phyloP scores from a whole-genome alignment of 805 yeast genomes.

The Lipomyces yamadae region DNA sequence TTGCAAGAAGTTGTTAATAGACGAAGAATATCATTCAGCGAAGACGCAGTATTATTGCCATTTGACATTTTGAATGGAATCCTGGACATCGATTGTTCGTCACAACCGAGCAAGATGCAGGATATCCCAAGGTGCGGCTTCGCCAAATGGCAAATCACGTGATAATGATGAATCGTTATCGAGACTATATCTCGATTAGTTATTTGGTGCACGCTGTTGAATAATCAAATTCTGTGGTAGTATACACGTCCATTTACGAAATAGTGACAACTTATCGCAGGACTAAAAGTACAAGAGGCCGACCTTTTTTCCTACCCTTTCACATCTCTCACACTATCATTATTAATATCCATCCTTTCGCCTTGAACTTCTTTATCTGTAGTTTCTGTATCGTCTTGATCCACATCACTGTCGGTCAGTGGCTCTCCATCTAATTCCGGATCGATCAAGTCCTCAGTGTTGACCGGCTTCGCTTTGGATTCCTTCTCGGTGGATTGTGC shows the following conservation, averaged over 20 bases:
- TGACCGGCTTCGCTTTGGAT: neutral
- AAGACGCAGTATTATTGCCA: neutral
- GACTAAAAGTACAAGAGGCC: neutral
- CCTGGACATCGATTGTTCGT: neutral
- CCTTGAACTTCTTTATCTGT: slow-evolving; percentile 1
- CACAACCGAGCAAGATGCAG: too few relatives aligned
- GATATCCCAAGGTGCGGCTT: too few relatives aligned
- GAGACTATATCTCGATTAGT: too few relatives aligned
- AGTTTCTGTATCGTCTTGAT: neutral
- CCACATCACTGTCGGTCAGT: slow-evolving; percentile 31
- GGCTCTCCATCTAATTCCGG: slow-evolving; percentile 37
- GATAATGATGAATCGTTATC: neutral
- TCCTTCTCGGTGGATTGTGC: neutral
- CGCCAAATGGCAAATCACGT: too few relatives aligned
- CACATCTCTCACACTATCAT: neutral
- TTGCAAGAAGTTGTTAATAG: slow-evolving; percentile 28
- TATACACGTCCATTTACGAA: neutral
- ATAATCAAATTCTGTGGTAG: neutral
- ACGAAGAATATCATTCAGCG: slow-evolving; percentile 29
- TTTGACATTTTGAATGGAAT: neutral
- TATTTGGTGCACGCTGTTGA: neutral
- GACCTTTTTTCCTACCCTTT: neutral
- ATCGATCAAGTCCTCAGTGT: slow-evolving; percentile 28
- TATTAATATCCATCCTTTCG: neutral
- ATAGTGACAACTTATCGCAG: neutral